These are phyloP conservation scores for Zasmidium angulare DNA, from an alignment of 2,329 filamentous ascomycete genomes.

Conservation along the genomic window DNA sequence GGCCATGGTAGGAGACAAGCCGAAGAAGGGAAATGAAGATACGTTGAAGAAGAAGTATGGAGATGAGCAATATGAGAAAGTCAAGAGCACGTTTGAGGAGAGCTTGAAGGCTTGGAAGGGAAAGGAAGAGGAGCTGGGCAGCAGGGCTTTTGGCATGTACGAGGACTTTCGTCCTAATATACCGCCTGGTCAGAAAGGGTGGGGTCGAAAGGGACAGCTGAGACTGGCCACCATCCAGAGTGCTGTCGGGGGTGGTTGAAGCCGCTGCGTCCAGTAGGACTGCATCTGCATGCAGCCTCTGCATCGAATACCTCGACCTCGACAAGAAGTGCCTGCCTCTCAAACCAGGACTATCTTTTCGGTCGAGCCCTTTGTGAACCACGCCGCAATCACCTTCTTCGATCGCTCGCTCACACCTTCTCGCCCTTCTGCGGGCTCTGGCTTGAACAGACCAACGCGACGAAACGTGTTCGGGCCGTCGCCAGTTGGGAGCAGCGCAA, in stretches of 20 bases:
- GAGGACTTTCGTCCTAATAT: conserved; percentile 33
- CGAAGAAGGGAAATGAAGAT: conserved; percentile 26
- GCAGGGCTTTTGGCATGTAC: conserved; percentile 32
- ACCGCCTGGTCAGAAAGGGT: conserved; percentile 30
- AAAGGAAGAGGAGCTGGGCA: conserved; percentile 28
- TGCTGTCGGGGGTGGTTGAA: conserved; percentile 8
- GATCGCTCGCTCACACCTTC: too few relatives aligned
- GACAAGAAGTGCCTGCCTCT: too few relatives aligned
- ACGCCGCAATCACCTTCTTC: too few relatives aligned
- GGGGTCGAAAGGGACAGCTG: conserved; percentile 33
- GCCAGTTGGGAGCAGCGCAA: too few relatives aligned
- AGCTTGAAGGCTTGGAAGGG: conserved; percentile 26
- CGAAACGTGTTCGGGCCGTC: too few relatives aligned
- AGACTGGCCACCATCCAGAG: conserved; percentile 16
- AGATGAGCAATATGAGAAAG: conserved; percentile 23
- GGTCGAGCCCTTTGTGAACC: too few relatives aligned
- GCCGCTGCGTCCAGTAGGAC: too few relatives aligned
- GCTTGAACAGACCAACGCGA: too few relatives aligned
- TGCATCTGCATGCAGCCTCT: too few relatives aligned
- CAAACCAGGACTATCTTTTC: too few relatives aligned
- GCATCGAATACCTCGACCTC: too few relatives aligned
- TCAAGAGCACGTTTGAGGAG: conserved; percentile 22
- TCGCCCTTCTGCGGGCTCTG: too few relatives aligned
- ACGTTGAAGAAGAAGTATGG: conserved; percentile 29
- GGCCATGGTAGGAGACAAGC: conserved; percentile 22